phyloP scores from a whole-genome alignment of 345 rosid species.

The Hibiscus syriacus region DNA sequence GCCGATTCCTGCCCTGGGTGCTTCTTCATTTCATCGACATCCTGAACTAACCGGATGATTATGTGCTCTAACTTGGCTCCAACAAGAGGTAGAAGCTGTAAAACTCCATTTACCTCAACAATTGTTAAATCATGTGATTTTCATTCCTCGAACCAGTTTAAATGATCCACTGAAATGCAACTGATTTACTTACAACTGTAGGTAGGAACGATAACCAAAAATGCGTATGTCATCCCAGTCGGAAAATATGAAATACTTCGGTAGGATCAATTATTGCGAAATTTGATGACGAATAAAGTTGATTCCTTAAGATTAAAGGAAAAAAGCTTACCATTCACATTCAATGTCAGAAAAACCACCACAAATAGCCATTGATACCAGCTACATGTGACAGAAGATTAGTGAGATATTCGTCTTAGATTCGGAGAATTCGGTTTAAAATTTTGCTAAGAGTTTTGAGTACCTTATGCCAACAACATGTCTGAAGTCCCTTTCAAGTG shows the following conservation, averaged over 20 bases:
- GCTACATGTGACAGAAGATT: constrained; percentile 20
- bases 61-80: constrained; percentile 76
- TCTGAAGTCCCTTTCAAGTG: constrained; percentile 57
- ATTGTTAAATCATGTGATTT: neutral
- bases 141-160: neutral
- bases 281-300: neutral
- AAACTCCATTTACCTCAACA: neutral
- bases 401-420: neutral
- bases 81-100: constrained; percentile 69
- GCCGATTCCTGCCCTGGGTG: constrained; percentile 27
- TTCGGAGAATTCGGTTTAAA: neutral
- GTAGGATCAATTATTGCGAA: neutral
- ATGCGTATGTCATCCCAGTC: constrained; percentile 76
- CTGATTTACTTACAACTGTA: constrained; percentile 44
- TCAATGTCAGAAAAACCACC: constrained; percentile 63
- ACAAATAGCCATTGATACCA: constrained; percentile 92
- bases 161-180: neutral
- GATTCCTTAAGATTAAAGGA: neutral
- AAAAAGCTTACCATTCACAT: constrained; percentile 50
- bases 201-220: constrained; percentile 92
- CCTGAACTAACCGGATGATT: constrained; percentile 54
- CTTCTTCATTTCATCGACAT: constrained; percentile 20
- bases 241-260: neutral
- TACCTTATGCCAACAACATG: constrained; percentile 78
- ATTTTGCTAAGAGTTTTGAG: neutral